A percentile compares a stretch with the other conserved stretches of the same genome.
These are phyloP conservation scores for Diaporthe eres DNA, from an alignment of 2,329 filamentous ascomycete species.

Conservation along the genomic window DNA sequence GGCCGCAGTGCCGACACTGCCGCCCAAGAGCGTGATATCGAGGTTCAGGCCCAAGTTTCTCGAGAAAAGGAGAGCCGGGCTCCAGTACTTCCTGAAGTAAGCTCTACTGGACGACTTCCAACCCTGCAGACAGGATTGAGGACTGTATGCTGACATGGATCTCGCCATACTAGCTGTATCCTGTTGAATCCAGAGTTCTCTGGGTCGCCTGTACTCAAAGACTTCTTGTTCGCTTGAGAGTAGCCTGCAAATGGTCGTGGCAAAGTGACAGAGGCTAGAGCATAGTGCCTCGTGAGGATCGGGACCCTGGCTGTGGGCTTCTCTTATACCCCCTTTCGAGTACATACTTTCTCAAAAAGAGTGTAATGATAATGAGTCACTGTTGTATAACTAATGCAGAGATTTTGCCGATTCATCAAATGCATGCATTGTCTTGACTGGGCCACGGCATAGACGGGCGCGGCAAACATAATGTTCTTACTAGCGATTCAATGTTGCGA, in stretches of 20 bases:
- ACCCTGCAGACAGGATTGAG: neutral
- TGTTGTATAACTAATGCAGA: neutral
- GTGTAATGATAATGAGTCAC: slow-evolving; percentile 40
- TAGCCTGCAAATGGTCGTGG: neutral
- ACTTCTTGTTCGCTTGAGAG: slow-evolving; percentile 81
- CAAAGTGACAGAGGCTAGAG: neutral
- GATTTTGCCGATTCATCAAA: neutral
- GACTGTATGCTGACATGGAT: slow-evolving; percentile 41
- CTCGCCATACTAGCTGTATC: slow-evolving; percentile 76
- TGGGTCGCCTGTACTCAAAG: slow-evolving; percentile 89
- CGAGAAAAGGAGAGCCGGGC: slow-evolving; percentile 83
- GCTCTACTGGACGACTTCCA: slow-evolving; percentile 50
- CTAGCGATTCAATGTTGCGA: slow-evolving; percentile 16
- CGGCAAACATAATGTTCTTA: neutral
- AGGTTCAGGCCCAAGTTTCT: slow-evolving; percentile 88
- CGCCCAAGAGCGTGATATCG: slow-evolving; percentile 91
- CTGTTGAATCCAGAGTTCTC: slow-evolving; percentile 94
- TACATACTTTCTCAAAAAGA: slow-evolving; percentile 36
- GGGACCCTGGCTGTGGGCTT: neutral
- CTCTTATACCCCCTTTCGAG: slow-evolving; percentile 37
- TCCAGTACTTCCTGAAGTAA: slow-evolving; percentile 95
- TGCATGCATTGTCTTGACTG: neutral
- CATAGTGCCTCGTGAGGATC: neutral
- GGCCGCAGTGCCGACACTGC: slow-evolving; percentile 88
- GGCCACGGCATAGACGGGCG: neutral